These are phyloP conservation scores for Yarrowia sp. DNA, from an alignment of 805 yeast genomes.

Conservation along the genomic window DNA sequence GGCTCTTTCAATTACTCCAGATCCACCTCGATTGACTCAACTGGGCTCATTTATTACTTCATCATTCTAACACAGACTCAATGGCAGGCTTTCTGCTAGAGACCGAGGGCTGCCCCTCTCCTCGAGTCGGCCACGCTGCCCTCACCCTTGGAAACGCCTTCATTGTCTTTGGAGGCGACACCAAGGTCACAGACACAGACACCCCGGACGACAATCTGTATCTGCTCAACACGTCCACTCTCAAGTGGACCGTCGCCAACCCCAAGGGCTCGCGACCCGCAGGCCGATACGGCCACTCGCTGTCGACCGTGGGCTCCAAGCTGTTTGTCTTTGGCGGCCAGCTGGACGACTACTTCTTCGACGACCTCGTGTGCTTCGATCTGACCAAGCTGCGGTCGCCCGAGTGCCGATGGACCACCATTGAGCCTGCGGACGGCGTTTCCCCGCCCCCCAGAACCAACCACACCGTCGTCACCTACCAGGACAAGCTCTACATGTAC, in stretches of 20 bases:
- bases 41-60: too few species aligned
- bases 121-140: constrained; percentile 95
- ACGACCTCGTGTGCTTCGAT: constrained; percentile 86
- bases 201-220: constrained; percentile 89
- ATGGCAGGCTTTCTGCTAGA: constrained; percentile 65
- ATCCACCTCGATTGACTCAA: too few species aligned
- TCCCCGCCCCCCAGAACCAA: constrained; percentile 85
- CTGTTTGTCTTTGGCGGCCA: constrained; percentile 95
- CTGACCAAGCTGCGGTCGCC: constrained; percentile 84
- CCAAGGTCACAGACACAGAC: constrained; percentile 69
- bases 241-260: constrained; percentile 79
- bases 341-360: constrained; percentile 78
- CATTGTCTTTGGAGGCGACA: constrained; percentile 96
- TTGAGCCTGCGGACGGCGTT: constrained; percentile 60
- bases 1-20: too few species aligned
- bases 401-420: constrained; percentile 81
- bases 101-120: constrained; percentile 84
- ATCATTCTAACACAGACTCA: constrained; percentile 44
- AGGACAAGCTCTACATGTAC: constrained; percentile 80
- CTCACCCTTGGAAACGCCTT: constrained; percentile 93
- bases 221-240: constrained; percentile 78
- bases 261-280: constrained; percentile 79
- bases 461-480: constrained; percentile 85
- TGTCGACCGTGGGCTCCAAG: constrained; percentile 69
- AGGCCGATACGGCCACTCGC: constrained; percentile 94